Base-by-base conservation (phyloP, 2,329 filamentous ascomycete species). In the Calycina marina region DNA sequence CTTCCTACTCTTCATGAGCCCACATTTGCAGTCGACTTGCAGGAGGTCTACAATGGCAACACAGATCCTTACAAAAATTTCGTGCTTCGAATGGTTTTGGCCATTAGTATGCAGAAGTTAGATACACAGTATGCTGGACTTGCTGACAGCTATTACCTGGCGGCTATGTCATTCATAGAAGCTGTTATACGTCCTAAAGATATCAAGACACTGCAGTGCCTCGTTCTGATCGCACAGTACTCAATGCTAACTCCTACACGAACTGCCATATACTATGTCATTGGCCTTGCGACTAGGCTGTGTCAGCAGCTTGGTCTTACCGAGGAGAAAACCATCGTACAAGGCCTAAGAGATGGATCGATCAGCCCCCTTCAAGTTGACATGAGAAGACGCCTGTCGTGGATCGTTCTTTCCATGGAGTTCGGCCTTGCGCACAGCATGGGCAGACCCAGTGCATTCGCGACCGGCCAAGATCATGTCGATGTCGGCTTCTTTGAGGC, bases 91-190 rank as follows among this genome's bases (percentile, higher is more conserved):
- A 86, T 96, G 72, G 83, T 94, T 32, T 75, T 96, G 49, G 88
- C 90, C 17, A 93, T 94, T 49, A 88, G 84, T 53, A 70, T 96
- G 56, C 88, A 96, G 56, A 93, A 92, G 55, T 67, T 94, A 48
- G 83, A 86, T 51, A 72, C 77, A 0, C 76, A 82, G 42, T 96
- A 90, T 54, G 85, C 86, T n/a, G 86, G 86, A 14, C 62, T 96
- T 16, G 88, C 90, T 17, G 88, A 96, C 56, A 86, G 84, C 51
- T 96, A 93, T 58, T 96, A 94, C 50, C 67, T 94, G 14, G 81
- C 86, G 14, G 88, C 88, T 4, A 75, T 96, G 59, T 74, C 77
- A 40, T 77, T 77, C 46, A 74, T 96, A 39, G 82, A 94, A 53
- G 72, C 74, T 3, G 76, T 92, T 8, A 69, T 96, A 34, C 75